Percentiles rank a stretch among this genome's conserved stretches.
Conservation (phyloP, 2,329 filamentous ascomycete genomes). For the Clarireedia monteithiana region DNA sequence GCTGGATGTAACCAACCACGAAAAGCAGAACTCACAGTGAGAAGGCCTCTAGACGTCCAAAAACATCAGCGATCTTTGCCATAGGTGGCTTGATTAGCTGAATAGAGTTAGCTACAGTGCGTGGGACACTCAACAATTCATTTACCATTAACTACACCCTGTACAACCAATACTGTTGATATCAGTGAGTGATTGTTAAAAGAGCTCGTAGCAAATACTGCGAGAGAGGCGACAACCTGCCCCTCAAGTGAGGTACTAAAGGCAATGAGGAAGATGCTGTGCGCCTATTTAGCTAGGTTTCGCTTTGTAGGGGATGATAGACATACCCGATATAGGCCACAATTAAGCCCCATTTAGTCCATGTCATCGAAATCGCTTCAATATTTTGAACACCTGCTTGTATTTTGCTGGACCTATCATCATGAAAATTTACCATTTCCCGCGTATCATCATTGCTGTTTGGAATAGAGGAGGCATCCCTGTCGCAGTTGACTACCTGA, state of each 20-base stretch:
- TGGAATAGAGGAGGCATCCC: background rate
- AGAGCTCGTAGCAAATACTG: constrained; percentile 35
- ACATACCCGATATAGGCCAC: constrained; percentile 17
- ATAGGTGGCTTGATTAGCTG: constrained; percentile 49
- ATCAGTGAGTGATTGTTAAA: constrained; percentile 44
- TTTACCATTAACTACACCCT: constrained; percentile 6
- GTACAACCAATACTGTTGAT: constrained; percentile 12
- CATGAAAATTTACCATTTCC: background rate
- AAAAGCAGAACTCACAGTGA: constrained; percentile 35
- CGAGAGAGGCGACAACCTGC: constrained; percentile 33
- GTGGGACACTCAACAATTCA: no score
- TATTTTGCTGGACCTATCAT: background rate
- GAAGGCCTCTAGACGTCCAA: constrained; percentile 41
- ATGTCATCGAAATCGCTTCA: constrained; percentile 19
- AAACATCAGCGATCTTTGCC: constrained; percentile 43
- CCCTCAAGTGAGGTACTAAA: constrained; percentile 7
- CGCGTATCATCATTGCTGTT: background rate
- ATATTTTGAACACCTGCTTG: constrained; percentile 18
- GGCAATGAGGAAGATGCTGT: constrained; percentile 35
- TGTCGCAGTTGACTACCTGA: background rate
- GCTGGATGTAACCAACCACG: constrained; percentile 49
- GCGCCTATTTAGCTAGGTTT: constrained; percentile 30
- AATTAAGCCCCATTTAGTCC: constrained; percentile 19
- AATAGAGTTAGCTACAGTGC: constrained; percentile 23
- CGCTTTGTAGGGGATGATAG: background rate